phyloP scores from a whole-genome alignment of 768 basidiomycete species.

The Cystobasidiopsis lactophilus region DNA sequence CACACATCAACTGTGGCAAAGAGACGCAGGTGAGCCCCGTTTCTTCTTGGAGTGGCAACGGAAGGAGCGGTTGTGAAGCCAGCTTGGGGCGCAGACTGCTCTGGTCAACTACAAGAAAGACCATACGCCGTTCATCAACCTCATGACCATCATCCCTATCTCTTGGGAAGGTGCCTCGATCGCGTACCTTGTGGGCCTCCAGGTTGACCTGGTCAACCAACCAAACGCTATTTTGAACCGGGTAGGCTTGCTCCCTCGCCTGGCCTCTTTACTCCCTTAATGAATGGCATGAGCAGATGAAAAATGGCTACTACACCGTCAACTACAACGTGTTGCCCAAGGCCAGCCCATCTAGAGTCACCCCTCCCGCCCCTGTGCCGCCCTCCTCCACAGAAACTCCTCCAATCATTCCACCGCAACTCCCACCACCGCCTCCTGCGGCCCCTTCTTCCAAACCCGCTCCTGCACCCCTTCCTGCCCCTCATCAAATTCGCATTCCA shows the following conservation, averaged over 20 bases:
- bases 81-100: slow-evolving; percentile 34
- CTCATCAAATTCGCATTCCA: background rate
- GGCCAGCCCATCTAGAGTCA: background rate
- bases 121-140: slow-evolving; percentile 69
- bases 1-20: slow-evolving; percentile 45
- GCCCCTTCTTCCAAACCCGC: background rate
- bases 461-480: too few species aligned
- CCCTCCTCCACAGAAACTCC: background rate
- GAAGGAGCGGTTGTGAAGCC: too few species aligned
- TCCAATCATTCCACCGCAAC: too few species aligned
- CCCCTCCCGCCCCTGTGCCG: background rate
- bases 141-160: slow-evolving; percentile 65
- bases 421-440: too few species aligned
- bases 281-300: slow-evolving; percentile 6
- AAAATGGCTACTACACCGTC: slow-evolving; percentile 43
- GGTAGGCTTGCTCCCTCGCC: slow-evolving; percentile 26
- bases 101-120: slow-evolving; percentile 75
- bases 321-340: slow-evolving; percentile 30
- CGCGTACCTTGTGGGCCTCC: slow-evolving; percentile 80
- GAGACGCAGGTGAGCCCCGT: slow-evolving; percentile 33
- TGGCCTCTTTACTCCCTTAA: background rate
- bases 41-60: too few species aligned
- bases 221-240: slow-evolving; percentile 62
- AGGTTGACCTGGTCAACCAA: slow-evolving; percentile 74
- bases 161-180: slow-evolving; percentile 49